phyloP scores from a whole-genome alignment of 441 rosid species.

The Arabidopsis hybrid region DNA sequence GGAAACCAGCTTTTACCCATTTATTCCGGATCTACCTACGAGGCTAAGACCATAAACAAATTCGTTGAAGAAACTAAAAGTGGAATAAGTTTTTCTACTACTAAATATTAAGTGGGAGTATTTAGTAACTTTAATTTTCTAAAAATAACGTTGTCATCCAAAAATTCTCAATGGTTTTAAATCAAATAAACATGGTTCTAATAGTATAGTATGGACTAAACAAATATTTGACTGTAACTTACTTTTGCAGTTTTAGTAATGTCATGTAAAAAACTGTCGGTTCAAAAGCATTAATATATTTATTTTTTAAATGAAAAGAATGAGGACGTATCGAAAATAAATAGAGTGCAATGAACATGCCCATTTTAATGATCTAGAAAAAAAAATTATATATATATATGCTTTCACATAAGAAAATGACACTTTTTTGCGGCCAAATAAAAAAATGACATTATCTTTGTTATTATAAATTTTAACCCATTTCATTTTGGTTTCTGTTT shows the following conservation, averaged over 20 bases:
- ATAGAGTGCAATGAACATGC: conserved; percentile 19
- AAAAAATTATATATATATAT: background rate
- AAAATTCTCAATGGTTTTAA: background rate
- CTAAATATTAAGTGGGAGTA: no score
- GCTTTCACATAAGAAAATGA: conserved; percentile 5
- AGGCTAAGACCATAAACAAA: no score
- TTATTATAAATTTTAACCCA: conserved; percentile 24
- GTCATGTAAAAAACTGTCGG: no score
- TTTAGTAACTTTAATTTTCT: background rate
- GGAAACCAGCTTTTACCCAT: no score
- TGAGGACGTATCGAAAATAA: background rate
- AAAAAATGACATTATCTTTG: conserved; percentile 6
- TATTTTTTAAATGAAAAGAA: background rate
- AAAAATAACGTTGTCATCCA: background rate
- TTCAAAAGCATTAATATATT: background rate
- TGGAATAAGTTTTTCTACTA: no score
- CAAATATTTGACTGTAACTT: no score
- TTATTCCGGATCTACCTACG: no score
- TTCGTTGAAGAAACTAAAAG: no score
- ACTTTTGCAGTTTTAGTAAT: no score
- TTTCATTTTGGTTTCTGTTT: conserved; percentile 1
- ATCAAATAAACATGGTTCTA: background rate
- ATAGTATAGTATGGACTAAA: no score
- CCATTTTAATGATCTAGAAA: no score
- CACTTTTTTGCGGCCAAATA: conserved; percentile 2